Evolutionary conservation across 129 eudicot species (phyloP), one percentile per base, ranked within the genome.

Genomic region (Pseudognaphalium luteoalbum): DNA sequence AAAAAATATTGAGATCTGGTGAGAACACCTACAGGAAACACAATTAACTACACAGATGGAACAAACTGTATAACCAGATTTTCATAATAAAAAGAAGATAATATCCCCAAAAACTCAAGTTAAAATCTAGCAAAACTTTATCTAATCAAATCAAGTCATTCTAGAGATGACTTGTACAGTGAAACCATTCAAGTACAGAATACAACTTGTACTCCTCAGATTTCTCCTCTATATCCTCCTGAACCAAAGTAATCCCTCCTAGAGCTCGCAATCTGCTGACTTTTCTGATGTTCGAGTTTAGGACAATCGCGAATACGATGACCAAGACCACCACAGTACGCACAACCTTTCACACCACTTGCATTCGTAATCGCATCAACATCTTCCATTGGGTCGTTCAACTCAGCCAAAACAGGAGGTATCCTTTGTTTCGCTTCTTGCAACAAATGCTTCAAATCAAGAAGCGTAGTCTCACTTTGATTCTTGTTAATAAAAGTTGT

Each of bases 301-400:
- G 95, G 96, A 52, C 96, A 92, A 68, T 84, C 91, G 17, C 81
- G 68, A 21, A 90, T 90, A 37, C 92, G 74, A 21, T 92, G 96
- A 66, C 98, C 98, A 15, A 92, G 85, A 10, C 96, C 96, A 72
- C 96, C 94, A 88, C 96, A 92, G 21, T 88, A 88, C 2, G 92
- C 90, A 34, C 94, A 92, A 2, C 98, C 98, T 22, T 88, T 90
- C 3, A 90, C 88, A n/a, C 98, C 94, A 59, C 94, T 92, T 0
- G 90, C 93, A 64, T 78, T 70, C 0, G 91, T 83, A 8, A 92
- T 83, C 5, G 85, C 93, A 11, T 89, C 91, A 0, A 84, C 80
- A 21, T 87, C 96, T 39, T 89, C 96, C 88, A 85, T 83, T 2
- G 92, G 96, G 28, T 25, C 28, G 28, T 25, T 82, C 22, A 92